Evolutionary conservation across 2,329 filamentous ascomycete species (phyloP).

Genomic region (Calonectria pteridis): DNA sequence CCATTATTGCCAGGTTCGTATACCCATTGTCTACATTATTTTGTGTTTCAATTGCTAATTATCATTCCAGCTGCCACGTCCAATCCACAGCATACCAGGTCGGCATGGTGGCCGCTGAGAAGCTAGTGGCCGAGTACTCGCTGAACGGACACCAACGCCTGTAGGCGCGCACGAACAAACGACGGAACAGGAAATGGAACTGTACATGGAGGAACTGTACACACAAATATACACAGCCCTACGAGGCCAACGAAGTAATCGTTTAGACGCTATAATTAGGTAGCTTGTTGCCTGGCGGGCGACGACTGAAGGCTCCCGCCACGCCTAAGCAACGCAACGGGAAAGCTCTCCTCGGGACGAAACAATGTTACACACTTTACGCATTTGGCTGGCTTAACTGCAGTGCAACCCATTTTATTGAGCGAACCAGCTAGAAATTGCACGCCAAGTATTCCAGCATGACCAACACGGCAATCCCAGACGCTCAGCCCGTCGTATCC

Average conservation of each 20-base stretch:
- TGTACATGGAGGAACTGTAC: not conserved
- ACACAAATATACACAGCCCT: not conserved
- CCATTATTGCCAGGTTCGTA: conserved; percentile 48
- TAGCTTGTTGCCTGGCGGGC: not conserved
- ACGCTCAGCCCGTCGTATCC: not conserved
- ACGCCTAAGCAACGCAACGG: not conserved
- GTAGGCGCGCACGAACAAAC: not conserved
- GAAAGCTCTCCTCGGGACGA: not conserved
- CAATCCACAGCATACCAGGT: conserved; percentile 36
- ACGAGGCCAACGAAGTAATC: not conserved
- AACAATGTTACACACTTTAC: conserved; percentile 1
- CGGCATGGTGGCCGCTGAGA: conserved; percentile 33
- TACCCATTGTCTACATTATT: fast-evolving
- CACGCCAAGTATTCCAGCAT: not conserved
- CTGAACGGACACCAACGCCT: conserved; percentile 27
- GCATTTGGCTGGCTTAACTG: too few species aligned
- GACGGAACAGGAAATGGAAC: not conserved
- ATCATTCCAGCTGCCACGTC: conserved; percentile 16
- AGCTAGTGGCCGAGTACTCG: conserved; percentile 28
- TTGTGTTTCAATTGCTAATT: not conserved
- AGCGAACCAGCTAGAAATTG: not conserved
- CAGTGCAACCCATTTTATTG: not conserved
- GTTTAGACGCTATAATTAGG: not conserved
- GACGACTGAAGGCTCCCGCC: not conserved
- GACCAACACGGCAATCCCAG: not conserved